Evolutionary conservation across 2,329 filamentous ascomycete genomes (phyloP).

Genomic region (Xylariaceae sp.): DNA sequence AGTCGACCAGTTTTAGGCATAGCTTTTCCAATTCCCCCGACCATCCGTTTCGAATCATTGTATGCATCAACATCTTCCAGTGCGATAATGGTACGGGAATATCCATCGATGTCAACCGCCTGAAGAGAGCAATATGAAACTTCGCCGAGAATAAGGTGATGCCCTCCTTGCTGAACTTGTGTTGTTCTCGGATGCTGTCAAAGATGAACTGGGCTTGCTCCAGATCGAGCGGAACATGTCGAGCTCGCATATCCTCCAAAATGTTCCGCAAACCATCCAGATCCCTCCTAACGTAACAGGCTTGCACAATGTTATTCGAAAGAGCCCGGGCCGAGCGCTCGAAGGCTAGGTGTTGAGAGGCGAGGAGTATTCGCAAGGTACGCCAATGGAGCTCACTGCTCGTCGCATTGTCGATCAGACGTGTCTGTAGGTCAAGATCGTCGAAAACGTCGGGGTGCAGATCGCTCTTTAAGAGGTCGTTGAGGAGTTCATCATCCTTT

Average conservation of each 20-base stretch:
- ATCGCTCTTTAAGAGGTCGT: conserved; percentile 44
- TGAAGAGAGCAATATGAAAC: conserved; percentile 33
- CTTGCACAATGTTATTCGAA: conserved; percentile 34
- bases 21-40: conserved; percentile 44
- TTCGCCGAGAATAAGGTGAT: conserved; percentile 18
- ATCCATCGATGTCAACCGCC: conserved; percentile 36
- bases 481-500: conserved; percentile 48
- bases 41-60: conserved; percentile 40
- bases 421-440: conserved; percentile 38
- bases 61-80: conserved; percentile 43
- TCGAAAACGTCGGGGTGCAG: conserved; percentile 56
- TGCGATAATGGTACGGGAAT: conserved; percentile 37
- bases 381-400: conserved; percentile 36
- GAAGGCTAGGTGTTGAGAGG: conserved; percentile 36
- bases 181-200: conserved; percentile 24
- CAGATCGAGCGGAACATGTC: conserved; percentile 31
- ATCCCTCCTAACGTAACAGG: conserved; percentile 27
- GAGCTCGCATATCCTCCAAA: conserved; percentile 36
- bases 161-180: conserved; percentile 11
- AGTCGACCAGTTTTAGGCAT: conserved; percentile 39
- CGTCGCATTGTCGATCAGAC: conserved; percentile 34
- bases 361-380: conserved; percentile 41
- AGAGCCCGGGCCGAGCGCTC: conserved; percentile 26
- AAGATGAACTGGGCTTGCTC: conserved; percentile 29
- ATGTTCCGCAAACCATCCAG: conserved; percentile 28